Conservation (phyloP, 768 basidiomycete species). For the Macrolepiota dolichaula region DNA sequence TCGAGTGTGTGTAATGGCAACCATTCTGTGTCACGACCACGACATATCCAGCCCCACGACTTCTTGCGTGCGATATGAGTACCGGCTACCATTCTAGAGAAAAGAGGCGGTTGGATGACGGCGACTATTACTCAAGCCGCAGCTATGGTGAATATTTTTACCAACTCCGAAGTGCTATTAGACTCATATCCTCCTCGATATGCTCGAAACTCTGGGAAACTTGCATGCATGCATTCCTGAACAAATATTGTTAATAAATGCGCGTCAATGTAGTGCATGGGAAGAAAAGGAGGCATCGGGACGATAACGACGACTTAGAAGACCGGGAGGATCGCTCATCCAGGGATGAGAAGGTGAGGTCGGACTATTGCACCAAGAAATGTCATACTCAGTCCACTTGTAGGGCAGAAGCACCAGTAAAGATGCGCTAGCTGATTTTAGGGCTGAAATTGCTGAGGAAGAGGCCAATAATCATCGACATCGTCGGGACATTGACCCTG, state of each 20-base stretch:
- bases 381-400: background rate
- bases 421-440: conserved; percentile 3
- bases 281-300: conserved; percentile 3
- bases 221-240: background rate
- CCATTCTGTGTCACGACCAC: background rate
- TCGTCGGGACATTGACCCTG: background rate
- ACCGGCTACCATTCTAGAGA: background rate
- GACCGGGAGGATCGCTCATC: background rate
- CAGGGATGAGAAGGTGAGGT: conserved; percentile 1
- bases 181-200: conserved; percentile 12
- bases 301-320: background rate
- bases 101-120: background rate
- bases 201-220: conserved; percentile 2
- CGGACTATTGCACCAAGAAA: background rate
- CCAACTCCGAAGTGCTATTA: background rate
- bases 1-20: background rate
- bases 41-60: background rate
- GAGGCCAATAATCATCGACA: background rate
- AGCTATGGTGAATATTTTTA: conserved; percentile 9
- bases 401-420: background rate
- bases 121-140: background rate
- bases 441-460: conserved; percentile 1
- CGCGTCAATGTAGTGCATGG: background rate
- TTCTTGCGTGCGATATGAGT: background rate
- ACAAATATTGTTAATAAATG: background rate